Evolutionary conservation across 805 yeast genomes (phyloP), one percentile per base, ranked within the genome.

Genomic region (Pichia kluyveri): DNA sequence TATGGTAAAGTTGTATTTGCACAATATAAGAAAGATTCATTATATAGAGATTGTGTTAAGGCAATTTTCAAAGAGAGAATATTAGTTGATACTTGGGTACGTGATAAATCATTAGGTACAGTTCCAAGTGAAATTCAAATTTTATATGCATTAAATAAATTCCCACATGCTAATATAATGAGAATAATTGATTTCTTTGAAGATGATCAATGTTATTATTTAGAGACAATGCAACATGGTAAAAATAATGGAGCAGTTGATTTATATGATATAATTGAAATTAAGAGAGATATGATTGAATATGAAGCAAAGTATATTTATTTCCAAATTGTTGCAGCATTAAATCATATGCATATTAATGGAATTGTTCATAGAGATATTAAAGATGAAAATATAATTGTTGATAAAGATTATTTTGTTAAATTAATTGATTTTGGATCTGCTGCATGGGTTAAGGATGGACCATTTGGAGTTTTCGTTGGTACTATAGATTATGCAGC

Each of bases 401-500:
- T 91, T 45, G 96, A 90, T 58, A 80, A 81, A 48, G 75, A 82
- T 52, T 95, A 93, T 2, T 73, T 79, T 41, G 82, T 87, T 45
- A 90, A 89, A 62, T 70, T 91, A 52, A 91, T 91, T 60, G 99
- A 91, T 67, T 91, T 89, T 64, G 99, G 99, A 1, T 83, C 95
- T 43, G 96, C 98, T 1, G 96, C 97, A 0, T 88, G 88, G 63
- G 79, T 82, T 19, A 79, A 76, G 54, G 88, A 83, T 68, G 98
- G 97, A 0, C 98, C 98, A 6, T 93, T 91, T 67, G 96, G 91
- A 56, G 96, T 93, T 6, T 91, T 93, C 67, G 98, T 93, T 2
- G 99, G 99, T 3, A 93, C 99, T 0, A 82, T 93, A 41, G 97
- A 93, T 64, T 93, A 91, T 64, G 98, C 98, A 1, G 95, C 98